Evolutionary conservation across 1,284 basidiomycete genomes (phyloP), one percentile per base, ranked within the genome.

Genomic region (Rhodotorula glutinis): DNA sequence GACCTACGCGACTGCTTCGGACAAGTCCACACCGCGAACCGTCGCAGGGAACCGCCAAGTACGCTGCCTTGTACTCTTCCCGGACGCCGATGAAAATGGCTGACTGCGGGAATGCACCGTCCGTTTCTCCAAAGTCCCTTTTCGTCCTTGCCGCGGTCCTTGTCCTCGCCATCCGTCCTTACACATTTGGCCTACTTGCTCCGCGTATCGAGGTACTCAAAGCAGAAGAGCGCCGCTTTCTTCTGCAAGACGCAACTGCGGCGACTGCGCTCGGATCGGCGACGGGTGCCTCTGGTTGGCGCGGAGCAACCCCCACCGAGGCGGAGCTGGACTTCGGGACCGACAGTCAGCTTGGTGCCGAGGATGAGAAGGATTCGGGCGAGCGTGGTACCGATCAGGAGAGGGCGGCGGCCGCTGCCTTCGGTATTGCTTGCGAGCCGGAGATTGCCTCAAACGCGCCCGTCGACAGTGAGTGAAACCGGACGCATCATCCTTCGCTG

Each of bases 71-170:
- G 27, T 13, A 38, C 33, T 38, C 33, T 11, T 38, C 11, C 11
- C 33, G n/a, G 11, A 38, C 33, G 33, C 11, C 33, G 33, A 11
- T 9, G 41, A 43, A 43, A 43, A 44, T 44, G 17, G 43, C 43
- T 44, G 43, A 21, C 11, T 43, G 11, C 41, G 41, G 41, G 41
- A 43, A 43, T 43, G 41, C n/a, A n/a, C n/a, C n/a, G n/a, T n/a
- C n/a, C n/a, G n/a, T n/a, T n/a, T n/a, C n/a, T n/a, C n/a, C 9
- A n/a, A 51, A 63, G 62, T 38, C 51, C 30, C 57, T 63, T 52
- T 63, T 41, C 57, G 40, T 57, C 52, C 8, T 54, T 52, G 43
- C 56, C 19, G 43, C 62, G 10, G 38, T 40, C 17, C 56, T 58
- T 17, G 40, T 29, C 21, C 57, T 58, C 33, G 62, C 62, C 11